Evolutionary conservation across 2,329 filamentous ascomycete genomes (phyloP), one percentile per base, ranked within the genome.

Genomic region (Colletotrichum costaricense): DNA sequence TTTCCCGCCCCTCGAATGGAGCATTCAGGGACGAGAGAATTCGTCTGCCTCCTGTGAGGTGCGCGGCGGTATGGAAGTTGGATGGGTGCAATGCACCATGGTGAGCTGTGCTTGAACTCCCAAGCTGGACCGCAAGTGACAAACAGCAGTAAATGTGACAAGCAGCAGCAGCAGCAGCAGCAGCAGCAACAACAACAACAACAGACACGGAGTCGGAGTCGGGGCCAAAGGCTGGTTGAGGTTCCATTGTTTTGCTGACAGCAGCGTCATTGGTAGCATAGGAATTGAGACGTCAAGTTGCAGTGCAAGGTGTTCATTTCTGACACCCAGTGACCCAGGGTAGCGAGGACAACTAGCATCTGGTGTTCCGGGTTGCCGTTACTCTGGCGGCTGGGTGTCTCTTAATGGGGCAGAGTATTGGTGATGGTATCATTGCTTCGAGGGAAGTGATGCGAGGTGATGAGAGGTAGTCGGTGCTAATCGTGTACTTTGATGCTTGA

Each of bases 11-110:
- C 28, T 42, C 16, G 59, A 24, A 26, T 38, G 33, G 56, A 63
- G 54, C 64, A 70, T 38, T 70, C 42, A 62, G 60, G 26, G 55
- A 28, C 46, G 52, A 66, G 60, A 67, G 60, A 71, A 74, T 71
- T 67, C 66, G 70, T 63, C 70, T 74, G 73, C 62, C 62, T 75
- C 59, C 11, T 30, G 8, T 11, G 26, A 55, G 26, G 52, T 63
- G 52, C 62, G 71, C 26, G 67, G 59, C 59, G 19, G 28, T 38
- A 26, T n/a, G 67, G 19, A 67, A 19, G 5, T 6, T n/a, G 22
- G 16, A n/a, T 33, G 16, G 46, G 49, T 63, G 46, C 62, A n/a
- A 49, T 49, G 42, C 42, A 22, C 56, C 35, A 28, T 42, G 33
- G 28, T 24, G 8, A 63, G 19, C 19, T 22, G n/a, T 63, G n/a